These are phyloP conservation scores for Neonectria magnoliae DNA, from an alignment of 2,329 filamentous ascomycete genomes.

Conservation along the genomic window DNA sequence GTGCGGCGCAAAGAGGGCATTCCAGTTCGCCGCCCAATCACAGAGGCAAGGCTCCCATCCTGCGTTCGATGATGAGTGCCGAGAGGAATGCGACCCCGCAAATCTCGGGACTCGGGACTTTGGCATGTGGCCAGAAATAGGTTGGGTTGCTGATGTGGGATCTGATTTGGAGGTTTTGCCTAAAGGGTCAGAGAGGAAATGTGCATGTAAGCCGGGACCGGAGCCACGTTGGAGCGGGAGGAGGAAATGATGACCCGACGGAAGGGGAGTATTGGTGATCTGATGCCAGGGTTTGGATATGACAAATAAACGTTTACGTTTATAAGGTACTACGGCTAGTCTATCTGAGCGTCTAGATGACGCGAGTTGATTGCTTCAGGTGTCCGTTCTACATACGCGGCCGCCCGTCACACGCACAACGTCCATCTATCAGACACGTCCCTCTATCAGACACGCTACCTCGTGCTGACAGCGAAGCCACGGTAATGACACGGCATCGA, in stretches of 20 bases:
- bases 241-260: slow-evolving; percentile 25
- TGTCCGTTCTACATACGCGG: background rate
- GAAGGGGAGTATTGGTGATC: background rate
- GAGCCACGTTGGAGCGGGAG: slow-evolving; percentile 3
- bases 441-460: background rate
- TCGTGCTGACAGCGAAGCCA: background rate
- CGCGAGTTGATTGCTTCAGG: background rate
- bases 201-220: slow-evolving; percentile 8
- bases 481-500: background rate
- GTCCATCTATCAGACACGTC: background rate
- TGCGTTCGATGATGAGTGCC: background rate
- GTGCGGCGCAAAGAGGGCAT: background rate
- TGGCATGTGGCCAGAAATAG: slow-evolving; percentile 16
- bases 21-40: background rate
- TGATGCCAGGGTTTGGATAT: background rate
- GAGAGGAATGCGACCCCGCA: slow-evolving; percentile 1
- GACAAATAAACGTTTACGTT: background rate
- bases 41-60: background rate
- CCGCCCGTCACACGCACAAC: background rate
- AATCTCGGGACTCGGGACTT: background rate
- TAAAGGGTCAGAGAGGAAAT: background rate
- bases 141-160: slow-evolving; percentile 9
- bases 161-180: slow-evolving; percentile 1
- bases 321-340: background rate
- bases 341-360: background rate